Evolutionary conservation across 306 rosid species (phyloP), one percentile per base, ranked within the genome.

Genomic region (Coriaria nepalensis): DNA sequence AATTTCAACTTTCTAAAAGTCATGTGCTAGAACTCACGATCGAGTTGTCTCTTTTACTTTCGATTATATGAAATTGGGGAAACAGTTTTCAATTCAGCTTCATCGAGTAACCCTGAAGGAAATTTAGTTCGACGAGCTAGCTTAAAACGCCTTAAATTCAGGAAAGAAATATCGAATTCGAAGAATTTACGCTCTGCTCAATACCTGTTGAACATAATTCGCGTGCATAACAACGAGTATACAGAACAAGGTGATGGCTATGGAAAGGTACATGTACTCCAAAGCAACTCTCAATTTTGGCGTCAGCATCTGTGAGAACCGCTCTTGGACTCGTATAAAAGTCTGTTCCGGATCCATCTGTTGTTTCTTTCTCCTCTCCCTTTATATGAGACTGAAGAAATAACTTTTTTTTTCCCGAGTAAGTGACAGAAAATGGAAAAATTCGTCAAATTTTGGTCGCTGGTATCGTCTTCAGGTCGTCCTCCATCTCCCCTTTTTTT

Each of bases 171-270:
- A 59, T 43, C 7, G 52, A 48, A 43, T 42, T 46, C 13, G 5
- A 29, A 35, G 29, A 56, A 55, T 51, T 52, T 47, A 37, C 35
- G 5, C 3, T 5, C 2, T 5, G 57, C 5, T 6, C 10, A 37
- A 37, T 5, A 88, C 97, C 93, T 90, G 98, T 48, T 90, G 98
- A 35, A 90, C 98, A 67, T 81, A 90, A 74, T 90, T 90, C 63
- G 98, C 96, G 77, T 90, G 98, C 98, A 90, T 90, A 47, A 90
- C 98, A 47, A 90, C 94, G 53, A 85, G 98, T 56, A 90, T 73
- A 54, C 87, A 90, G 78, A 90, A 90, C 48, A 90, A 61, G 41
- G 94, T 90, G 63, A 90, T 64, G 66, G 98, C 98, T 11, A 78
- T 47, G 58, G 76, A 61, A 2, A 90, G 85, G 65, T 69, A 79